A percentile compares a stretch with the other conserved stretches of the same genome.
These are phyloP conservation scores for Colletotrichum truncatum DNA, from an alignment of 2,329 filamentous ascomycete genomes.

Conservation along the genomic window DNA sequence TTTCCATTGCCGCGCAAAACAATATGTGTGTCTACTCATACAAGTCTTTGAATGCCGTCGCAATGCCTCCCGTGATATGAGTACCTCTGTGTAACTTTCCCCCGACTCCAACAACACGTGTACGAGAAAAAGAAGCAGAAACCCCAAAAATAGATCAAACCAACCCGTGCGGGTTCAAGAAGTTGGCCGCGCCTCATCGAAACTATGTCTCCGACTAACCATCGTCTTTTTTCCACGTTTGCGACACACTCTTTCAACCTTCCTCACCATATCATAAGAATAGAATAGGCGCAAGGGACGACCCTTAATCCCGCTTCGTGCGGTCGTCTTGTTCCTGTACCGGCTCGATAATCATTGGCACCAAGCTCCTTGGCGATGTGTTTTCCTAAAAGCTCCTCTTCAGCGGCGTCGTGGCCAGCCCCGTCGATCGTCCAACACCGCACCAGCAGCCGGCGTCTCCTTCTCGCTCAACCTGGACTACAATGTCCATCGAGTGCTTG, in stretches of 20 bases:
- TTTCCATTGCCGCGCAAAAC: constrained; percentile 8
- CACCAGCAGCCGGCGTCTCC: constrained; percentile 76
- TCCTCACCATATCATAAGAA: not conserved
- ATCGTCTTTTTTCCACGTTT: not conserved
- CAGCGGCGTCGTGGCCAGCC: constrained; percentile 37
- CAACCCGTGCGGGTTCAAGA: not conserved
- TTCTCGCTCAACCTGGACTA: constrained; percentile 89
- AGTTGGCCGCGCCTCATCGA: too few relatives aligned
- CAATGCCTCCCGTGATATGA: constrained; percentile 17
- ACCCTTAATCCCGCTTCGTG: not conserved
- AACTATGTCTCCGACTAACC: not conserved
- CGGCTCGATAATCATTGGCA: constrained; percentile 6
- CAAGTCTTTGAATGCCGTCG: constrained; percentile 21
- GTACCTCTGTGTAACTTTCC: constrained; percentile 6
- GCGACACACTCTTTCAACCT: not conserved
- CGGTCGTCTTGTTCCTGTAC: not conserved
- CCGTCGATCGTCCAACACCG: constrained; percentile 43
- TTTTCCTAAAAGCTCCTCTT: constrained; percentile 44
- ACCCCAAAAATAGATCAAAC: not conserved
- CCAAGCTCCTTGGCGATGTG: not conserved
- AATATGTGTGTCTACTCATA: constrained; percentile 23
- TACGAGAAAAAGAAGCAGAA: not conserved
- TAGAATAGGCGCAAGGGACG: not conserved
- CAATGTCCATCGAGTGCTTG: constrained; percentile 78
- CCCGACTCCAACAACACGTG: not conserved